Percentiles rank a stretch among this genome's conserved stretches.
Evolutionary conservation across 2,329 filamentous ascomycete genomes (phyloP).

Genomic region (Aspergillus awamori): DNA sequence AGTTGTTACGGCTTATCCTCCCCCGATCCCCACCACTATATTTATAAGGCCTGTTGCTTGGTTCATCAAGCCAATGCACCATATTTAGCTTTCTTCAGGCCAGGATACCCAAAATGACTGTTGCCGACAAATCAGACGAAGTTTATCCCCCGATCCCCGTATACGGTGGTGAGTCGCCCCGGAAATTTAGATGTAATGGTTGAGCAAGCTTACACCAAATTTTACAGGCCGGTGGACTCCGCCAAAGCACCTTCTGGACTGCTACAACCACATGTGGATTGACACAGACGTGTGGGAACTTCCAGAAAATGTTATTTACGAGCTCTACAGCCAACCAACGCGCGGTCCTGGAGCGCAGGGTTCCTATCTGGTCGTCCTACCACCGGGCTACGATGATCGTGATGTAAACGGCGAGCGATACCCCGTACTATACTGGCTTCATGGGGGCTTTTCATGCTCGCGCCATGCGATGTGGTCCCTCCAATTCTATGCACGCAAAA

Average conservation of each 20-base stretch:
- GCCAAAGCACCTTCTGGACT: background rate
- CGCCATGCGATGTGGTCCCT: background rate
- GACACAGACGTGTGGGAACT: background rate
- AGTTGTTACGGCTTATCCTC: no score
- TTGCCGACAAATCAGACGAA: no score
- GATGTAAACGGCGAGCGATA: background rate
- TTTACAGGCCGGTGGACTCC: background rate
- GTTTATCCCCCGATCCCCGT: no score
- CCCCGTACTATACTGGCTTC: background rate
- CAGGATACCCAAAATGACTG: no score
- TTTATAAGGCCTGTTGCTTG: no score
- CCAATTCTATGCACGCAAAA: background rate
- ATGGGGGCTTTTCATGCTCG: background rate
- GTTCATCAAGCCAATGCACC: no score
- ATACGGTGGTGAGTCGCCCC: no score
- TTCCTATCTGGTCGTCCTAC: background rate
- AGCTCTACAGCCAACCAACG: background rate
- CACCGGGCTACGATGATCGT: background rate
- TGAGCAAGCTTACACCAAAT: no score
- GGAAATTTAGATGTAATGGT: no score
- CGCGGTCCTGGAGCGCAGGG: background rate
- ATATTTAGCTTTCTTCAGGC: no score
- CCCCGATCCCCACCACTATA: no score
- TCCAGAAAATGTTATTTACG: background rate
- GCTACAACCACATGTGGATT: constrained; percentile 5